phyloP scores from a whole-genome alignment of 1,284 basidiomycete genomes.

The Polyporus tsugae region DNA sequence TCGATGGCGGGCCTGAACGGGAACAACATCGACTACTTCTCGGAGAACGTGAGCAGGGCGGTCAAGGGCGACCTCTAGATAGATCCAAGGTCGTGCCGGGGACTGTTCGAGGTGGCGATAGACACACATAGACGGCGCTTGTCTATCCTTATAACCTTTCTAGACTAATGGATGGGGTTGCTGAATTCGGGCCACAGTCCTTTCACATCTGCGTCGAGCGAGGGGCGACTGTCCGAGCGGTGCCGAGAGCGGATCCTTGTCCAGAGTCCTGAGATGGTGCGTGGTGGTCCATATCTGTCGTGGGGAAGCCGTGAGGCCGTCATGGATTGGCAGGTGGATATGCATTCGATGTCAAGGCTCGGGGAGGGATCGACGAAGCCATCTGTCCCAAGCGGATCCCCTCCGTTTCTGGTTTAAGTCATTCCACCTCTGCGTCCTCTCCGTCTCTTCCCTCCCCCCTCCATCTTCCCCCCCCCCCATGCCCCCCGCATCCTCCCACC shows the following conservation, averaged over 20 bases:
- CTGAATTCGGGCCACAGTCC: not conserved
- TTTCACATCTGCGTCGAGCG: slow-evolving; percentile 5
- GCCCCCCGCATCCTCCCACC: slow-evolving; percentile 29
- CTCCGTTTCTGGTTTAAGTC: slow-evolving; percentile 20
- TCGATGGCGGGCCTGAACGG: slow-evolving; percentile 97
- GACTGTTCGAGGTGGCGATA: slow-evolving; percentile 22
- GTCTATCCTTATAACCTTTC: slow-evolving; percentile 24
- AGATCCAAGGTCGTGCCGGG: not conserved
- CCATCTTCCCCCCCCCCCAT: slow-evolving; percentile 25
- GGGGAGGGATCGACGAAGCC: slow-evolving; percentile 27
- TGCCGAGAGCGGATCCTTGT: slow-evolving; percentile 9
- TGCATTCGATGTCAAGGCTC: slow-evolving; percentile 10
- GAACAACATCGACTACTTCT: slow-evolving; percentile 92
- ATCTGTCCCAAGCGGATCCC: slow-evolving; percentile 24
- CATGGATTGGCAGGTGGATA: slow-evolving; percentile 22
- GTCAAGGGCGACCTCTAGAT: slow-evolving; percentile 82
- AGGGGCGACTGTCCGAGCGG: slow-evolving; percentile 1
- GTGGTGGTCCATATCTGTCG: slow-evolving; percentile 20
- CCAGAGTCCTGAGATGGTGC: slow-evolving; percentile 19
- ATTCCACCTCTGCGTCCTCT: not conserved
- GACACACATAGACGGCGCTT: slow-evolving; percentile 13
- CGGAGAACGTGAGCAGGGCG: slow-evolving; percentile 83
- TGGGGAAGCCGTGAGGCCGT: slow-evolving; percentile 19
- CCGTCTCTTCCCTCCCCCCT: slow-evolving; percentile 17
- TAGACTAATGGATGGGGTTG: slow-evolving; percentile 18